Conservation (phyloP, 164 flowering plant genomes). For the Platanus orientalis region DNA sequence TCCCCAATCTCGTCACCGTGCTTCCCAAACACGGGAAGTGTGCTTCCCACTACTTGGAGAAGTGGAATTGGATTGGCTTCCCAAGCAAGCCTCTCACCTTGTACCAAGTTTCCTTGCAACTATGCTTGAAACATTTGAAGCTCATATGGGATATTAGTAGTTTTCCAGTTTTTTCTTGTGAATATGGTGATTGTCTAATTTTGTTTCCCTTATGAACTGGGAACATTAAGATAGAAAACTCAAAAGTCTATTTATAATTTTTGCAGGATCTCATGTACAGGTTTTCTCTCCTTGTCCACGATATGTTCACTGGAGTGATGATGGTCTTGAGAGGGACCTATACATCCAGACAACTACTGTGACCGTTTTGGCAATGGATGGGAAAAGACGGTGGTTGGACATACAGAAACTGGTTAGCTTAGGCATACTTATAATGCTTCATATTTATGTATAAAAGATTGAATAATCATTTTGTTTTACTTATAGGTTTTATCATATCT, state of each 20-base stretch:
- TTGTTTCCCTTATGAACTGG: not conserved
- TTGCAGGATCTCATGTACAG: constrained; percentile 47
- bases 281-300: constrained; percentile 50
- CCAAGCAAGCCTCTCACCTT: too few species aligned
- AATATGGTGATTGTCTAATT: too few species aligned
- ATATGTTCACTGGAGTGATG: constrained; percentile 67
- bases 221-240: not conserved
- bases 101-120: too few species aligned
- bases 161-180: not conserved
- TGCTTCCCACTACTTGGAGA: too few species aligned
- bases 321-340: constrained; percentile 84
- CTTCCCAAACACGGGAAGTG: too few species aligned
- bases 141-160: not conserved
- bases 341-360: constrained; percentile 66
- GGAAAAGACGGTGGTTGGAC: constrained; percentile 96
- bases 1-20: too few species aligned
- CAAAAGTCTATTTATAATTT: constrained; percentile 6
- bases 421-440: not conserved
- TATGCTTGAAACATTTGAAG: not conserved
- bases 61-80: too few species aligned
- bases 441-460: too few species aligned
- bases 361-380: constrained; percentile 97
- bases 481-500: not conserved
- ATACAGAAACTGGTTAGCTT: constrained; percentile 75
- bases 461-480: too few species aligned